Evolutionary conservation across 257 asterid genomes (phyloP), one percentile per base, ranked within the genome.

Genomic region (Verbena officinalis): DNA sequence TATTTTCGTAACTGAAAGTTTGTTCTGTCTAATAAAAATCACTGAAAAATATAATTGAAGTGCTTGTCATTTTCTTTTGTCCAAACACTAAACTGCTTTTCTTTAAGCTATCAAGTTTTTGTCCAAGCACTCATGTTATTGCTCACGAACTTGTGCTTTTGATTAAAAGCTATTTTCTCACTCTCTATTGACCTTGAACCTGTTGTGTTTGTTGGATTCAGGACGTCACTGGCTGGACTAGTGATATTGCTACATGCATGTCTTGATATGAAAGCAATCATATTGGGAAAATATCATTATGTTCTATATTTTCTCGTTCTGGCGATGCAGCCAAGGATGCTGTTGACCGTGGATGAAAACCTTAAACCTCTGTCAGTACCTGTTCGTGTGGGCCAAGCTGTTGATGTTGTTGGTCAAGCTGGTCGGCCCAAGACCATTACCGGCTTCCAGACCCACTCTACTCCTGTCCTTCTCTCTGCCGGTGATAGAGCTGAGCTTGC

Each of bases 251-350:
- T 82, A 48, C 95, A 90, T 21, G 92, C 90, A 1, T 94, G 97
- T 67, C 97, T 90, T 45, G 96, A 90, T 67, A 86, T 90, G 95
- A 84, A 86, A 80, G 83, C 95, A 9, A 70, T 84, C 61, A 81
- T 94, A 49, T 71, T 90, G 80, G 97, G 96, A 55, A 90, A 94
- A 69, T 90, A 88, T 71, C 99, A 94, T 59, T 90, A 84, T 49
- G 86, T 84, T 55, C 80, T 94, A 2, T 94, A 94, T 77, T 94
- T 90, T 80, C 89, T 94, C 39, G 88, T 77, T 44, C 75, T 94
- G 56, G 97, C 99, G 22, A 94, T 94, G 96, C 95, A 90, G 96
- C 99, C 99, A 53, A 86, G 99, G 77, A 94, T 94, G 99, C 39
- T 94, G 62, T 52, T 94, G 81, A 94, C 97, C 0, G 95, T 94